phyloP scores from a whole-genome alignment of 164 flowering plant species.

The Piper betle region DNA sequence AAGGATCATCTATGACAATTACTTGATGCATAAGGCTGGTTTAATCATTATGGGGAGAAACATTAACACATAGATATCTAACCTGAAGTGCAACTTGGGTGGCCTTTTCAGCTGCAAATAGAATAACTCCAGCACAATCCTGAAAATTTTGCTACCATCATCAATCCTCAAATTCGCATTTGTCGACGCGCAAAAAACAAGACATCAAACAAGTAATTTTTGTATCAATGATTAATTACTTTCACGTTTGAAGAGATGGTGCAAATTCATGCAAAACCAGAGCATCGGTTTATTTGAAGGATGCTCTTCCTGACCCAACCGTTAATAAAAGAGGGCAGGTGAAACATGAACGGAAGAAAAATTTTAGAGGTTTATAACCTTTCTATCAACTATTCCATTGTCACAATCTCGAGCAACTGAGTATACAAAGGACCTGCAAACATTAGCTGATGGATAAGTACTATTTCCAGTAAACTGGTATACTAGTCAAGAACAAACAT shows the following conservation, averaged over 20 bases:
- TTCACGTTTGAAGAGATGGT: too few relatives aligned
- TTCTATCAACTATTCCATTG: slow-evolving; percentile 56
- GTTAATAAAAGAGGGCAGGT: too few relatives aligned
- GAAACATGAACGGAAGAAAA: neutral
- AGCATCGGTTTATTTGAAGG: too few relatives aligned
- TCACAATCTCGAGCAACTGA: slow-evolving; percentile 97
- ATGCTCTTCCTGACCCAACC: too few relatives aligned
- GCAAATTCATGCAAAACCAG: too few relatives aligned
- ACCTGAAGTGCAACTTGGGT: slow-evolving; percentile 99
- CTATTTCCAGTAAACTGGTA: neutral
- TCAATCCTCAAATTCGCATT: neutral
- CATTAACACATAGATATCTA: neutral
- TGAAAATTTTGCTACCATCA: slow-evolving; percentile 19
- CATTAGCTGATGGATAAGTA: neutral
- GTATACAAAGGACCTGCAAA: slow-evolving; percentile 78
- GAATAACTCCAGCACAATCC: slow-evolving; percentile 98
- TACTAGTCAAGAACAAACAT: neutral
- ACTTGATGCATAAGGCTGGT: neutral
- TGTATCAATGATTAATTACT: too few relatives aligned
- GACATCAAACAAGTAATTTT: too few relatives aligned
- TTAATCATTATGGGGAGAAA: neutral
- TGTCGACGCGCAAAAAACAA: neutral
- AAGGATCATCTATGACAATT: too few relatives aligned
- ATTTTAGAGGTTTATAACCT: slow-evolving; percentile 29
- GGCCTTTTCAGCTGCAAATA: slow-evolving; percentile 87